phyloP scores from a whole-genome alignment of 2,329 filamentous ascomycete genomes.

The Ophiostoma himal-ulmi region DNA sequence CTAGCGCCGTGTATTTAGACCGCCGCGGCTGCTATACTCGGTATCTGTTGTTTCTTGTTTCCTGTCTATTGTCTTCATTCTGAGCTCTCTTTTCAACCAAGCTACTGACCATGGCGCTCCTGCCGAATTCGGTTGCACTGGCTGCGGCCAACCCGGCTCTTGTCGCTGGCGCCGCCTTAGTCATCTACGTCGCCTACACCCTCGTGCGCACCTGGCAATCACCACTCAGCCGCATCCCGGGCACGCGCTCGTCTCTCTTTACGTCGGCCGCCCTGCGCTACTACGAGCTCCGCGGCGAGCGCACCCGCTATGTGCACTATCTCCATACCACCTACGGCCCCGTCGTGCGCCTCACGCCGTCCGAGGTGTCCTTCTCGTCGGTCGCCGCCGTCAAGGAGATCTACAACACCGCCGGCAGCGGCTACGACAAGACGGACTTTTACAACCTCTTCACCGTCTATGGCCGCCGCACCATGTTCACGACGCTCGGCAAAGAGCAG shows the following conservation, averaged over 20 bases:
- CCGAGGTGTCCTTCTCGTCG: constrained; percentile 55
- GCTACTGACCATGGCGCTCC: background rate
- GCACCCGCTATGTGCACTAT: constrained; percentile 50
- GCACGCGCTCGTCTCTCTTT: constrained; percentile 44
- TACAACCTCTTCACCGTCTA: constrained; percentile 57
- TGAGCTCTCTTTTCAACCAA: background rate
- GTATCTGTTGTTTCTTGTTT: background rate
- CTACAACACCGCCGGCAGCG: constrained; percentile 56
- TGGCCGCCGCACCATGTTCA: constrained; percentile 56
- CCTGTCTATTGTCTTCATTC: background rate
- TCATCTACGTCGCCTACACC: constrained; percentile 19
- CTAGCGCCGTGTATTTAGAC: background rate
- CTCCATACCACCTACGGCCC: constrained; percentile 53
- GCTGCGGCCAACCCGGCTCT: background rate
- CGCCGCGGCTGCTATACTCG: background rate
- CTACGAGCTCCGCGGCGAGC: constrained; percentile 49
- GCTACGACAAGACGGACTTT: constrained; percentile 60
- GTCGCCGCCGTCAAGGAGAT: constrained; percentile 55
- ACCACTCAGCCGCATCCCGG: constrained; percentile 42
- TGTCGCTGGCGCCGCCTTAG: background rate
- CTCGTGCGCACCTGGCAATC: constrained; percentile 24
- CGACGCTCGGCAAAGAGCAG: constrained; percentile 51
- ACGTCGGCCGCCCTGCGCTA: constrained; percentile 49
- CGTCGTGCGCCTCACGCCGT: constrained; percentile 51
- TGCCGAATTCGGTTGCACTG: background rate